These are phyloP conservation scores for Curvularia sp. DNA, from an alignment of 2,329 filamentous ascomycete genomes.

Conservation along the genomic window DNA sequence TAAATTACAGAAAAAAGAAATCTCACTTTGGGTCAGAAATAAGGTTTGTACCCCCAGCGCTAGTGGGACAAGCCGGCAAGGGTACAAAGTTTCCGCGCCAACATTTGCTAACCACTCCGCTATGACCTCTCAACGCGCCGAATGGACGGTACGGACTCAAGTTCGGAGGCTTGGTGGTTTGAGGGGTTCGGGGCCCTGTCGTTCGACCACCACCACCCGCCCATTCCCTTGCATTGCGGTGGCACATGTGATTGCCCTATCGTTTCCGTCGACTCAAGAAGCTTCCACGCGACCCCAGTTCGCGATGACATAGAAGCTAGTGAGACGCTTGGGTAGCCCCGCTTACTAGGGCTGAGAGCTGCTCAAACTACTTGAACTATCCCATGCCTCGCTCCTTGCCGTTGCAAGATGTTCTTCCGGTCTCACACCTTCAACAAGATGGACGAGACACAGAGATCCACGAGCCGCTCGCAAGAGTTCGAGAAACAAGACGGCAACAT, in stretches of 20 bases:
- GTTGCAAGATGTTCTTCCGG: conserved; percentile 1
- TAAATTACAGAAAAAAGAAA: neutral
- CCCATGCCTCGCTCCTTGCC: conserved; percentile 1
- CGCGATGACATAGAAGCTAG: neutral
- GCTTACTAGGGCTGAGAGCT: conserved; percentile 4
- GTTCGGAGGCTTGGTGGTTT: conserved; percentile 5
- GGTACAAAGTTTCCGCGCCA: conserved; percentile 22
- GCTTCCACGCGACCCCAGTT: conserved; percentile 1
- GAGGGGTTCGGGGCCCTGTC: conserved; percentile 6
- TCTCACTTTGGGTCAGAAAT: neutral
- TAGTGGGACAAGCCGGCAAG: conserved; percentile 1
- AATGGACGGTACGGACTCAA: conserved; percentile 4
- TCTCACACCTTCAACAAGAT: conserved; percentile 18
- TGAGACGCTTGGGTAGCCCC: conserved; percentile 1
- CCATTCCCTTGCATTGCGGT: conserved; percentile 15
- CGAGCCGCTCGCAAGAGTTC: conserved; percentile 16
- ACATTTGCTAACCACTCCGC: conserved; percentile 8
- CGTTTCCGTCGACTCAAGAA: neutral
- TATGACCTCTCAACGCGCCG: conserved; percentile 10
- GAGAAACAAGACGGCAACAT: conserved; percentile 22
- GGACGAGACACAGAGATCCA: conserved; percentile 10
- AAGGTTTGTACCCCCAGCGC: conserved; percentile 2
- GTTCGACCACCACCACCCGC: conserved; percentile 9
- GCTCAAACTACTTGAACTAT: conserved; percentile 15
- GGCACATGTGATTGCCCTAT: conserved; percentile 15